Base-by-base conservation (phyloP, 179 eudicot genomes). In the Silene vulgaris region DNA sequence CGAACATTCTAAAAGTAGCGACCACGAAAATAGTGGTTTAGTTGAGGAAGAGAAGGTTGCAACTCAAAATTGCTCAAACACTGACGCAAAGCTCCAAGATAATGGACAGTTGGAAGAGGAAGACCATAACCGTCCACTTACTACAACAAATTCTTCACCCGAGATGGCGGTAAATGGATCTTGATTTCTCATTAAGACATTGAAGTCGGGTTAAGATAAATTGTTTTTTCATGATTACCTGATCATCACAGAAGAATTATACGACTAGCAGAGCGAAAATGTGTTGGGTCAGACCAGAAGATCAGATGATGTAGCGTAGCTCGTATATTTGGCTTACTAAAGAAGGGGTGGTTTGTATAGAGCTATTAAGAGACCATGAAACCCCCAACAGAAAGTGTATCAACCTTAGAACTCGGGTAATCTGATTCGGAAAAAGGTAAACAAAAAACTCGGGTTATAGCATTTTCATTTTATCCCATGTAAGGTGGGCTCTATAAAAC, bases 91-190 rank as follows among this genome's bases (percentile, higher is more conserved):
- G 73, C 68, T 72, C 63, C 74, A 77, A 40, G 93, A 84, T 37
- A 86, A 76, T 40, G 79, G 87, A 75, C 79, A 78, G 45, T 65
- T 75, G 30, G 85, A 69, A 54, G 88, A 84, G 67, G 89, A 86
- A 69, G 93, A 90, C 28, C 74, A 68, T 74, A 91, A 91, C 30
- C 74, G 68, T 72, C 78, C 86, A 0, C 78, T 83, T 20, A 57
- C 86, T 45, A 81, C 92, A 0, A 78, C 91, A 8, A 87, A 75
- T 35, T 77, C 91, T 54, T 82, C 95, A 19, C 78, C 89, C 0
- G 91, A 95, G 74, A 92, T 88, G 93, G 79, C 86, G 65, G 91
- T 88, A n/a, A 87, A 86, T 79, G 98, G 97, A 61, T 90, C 97
- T 20, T 89, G 74, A 81, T 52, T 66, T 63, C 43, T 70, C 35